A percentile compares a stretch with the other conserved stretches of the same genome.
phyloP scores from a whole-genome alignment of 2,329 filamentous ascomycete genomes.

The Hymenoscyphus fraxineus region DNA sequence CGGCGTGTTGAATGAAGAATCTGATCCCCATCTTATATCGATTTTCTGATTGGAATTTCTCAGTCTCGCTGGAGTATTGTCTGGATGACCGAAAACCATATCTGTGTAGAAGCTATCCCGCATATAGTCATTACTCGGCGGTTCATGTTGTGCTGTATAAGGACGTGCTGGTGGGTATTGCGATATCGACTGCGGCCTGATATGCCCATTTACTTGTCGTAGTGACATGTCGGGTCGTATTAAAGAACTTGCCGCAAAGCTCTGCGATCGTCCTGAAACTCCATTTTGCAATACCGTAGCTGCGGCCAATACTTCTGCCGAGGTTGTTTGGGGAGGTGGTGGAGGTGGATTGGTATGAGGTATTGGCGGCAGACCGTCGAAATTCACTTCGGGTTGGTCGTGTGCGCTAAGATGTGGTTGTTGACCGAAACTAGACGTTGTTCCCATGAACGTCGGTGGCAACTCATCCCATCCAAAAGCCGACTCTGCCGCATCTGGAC shows the following conservation, averaged over 20 bases:
- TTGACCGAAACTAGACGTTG: conserved; percentile 59
- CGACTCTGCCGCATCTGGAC: conserved; percentile 47
- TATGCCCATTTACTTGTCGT: conserved; percentile 19
- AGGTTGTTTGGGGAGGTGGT: conserved; percentile 29
- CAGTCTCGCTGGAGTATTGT: conserved; percentile 15
- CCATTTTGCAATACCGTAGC: conserved; percentile 50
- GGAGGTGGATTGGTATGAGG: conserved; percentile 14
- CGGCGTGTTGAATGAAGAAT: conserved; percentile 55
- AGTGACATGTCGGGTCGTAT: conserved; percentile 22
- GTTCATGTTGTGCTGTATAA: conserved; percentile 17
- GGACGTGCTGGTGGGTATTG: conserved; percentile 17
- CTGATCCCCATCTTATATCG: conserved; percentile 63
- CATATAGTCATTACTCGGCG: conserved; percentile 21
- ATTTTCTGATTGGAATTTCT: conserved; percentile 33
- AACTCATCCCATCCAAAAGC: conserved; percentile 53
- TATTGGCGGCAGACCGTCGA: conserved; percentile 21
- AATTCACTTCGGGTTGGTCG: conserved; percentile 21
- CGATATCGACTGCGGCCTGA: conserved; percentile 28
- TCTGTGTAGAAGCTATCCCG: conserved; percentile 26
- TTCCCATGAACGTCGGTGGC: conserved; percentile 63
- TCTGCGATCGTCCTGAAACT: conserved; percentile 30
- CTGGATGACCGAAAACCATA: conserved; percentile 29
- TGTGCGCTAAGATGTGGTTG: conserved; percentile 26
- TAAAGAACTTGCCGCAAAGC: conserved; percentile 26
- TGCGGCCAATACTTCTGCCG: conserved; percentile 57